Percentiles rank a stretch among this genome's conserved stretches.
Evolutionary conservation across 176 grass and related monocot species (phyloP).

Genomic region (Rhynchospora pubera): DNA sequence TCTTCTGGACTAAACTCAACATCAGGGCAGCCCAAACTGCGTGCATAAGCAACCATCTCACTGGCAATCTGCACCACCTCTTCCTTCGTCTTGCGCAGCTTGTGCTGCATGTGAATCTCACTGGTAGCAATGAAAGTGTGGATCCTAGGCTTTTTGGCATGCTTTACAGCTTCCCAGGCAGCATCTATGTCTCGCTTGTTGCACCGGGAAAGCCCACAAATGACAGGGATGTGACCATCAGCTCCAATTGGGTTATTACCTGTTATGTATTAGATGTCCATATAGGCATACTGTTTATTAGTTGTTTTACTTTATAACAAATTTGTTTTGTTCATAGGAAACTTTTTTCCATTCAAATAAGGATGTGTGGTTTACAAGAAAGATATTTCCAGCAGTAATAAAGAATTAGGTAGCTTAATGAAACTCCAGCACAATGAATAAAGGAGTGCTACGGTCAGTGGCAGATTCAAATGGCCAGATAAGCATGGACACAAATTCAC

Average conservation of each 20-base stretch:
- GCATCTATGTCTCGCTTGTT: conserved; percentile 67
- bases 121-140: conserved; percentile 93
- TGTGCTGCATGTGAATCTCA: conserved; percentile 80
- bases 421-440: too few species aligned
- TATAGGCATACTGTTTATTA: background rate
- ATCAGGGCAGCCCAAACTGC: conserved; percentile 70
- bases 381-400: background rate
- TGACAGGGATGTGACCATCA: conserved; percentile 58
- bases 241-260: conserved; percentile 36
- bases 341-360: background rate
- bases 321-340: background rate
- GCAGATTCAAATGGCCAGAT: too few species aligned
- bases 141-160: conserved; percentile 52
- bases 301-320: background rate
- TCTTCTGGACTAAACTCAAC: conserved; percentile 94
- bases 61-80: conserved; percentile 51
- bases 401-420: too few species aligned
- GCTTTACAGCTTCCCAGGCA: conserved; percentile 86
- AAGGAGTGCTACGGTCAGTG: too few species aligned
- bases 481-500: too few species aligned
- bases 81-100: conserved; percentile 55
- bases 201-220: conserved; percentile 76
- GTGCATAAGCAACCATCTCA: conserved; percentile 79
- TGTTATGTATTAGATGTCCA: background rate
- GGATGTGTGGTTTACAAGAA: background rate